Base-by-base conservation (phyloP, 2,329 filamentous ascomycete genomes). In the Cercospora canescens region DNA sequence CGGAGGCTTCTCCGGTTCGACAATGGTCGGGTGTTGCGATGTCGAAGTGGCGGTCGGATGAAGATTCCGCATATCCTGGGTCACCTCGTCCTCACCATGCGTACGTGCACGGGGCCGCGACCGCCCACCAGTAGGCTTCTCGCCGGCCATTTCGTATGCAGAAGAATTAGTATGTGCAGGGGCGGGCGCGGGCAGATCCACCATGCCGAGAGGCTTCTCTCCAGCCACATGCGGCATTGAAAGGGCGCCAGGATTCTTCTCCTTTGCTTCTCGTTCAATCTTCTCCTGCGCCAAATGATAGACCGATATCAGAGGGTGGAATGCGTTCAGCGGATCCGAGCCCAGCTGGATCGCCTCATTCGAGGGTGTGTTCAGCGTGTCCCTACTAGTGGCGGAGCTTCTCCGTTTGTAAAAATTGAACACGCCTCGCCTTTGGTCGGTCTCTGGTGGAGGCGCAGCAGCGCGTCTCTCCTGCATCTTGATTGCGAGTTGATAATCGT, bases 201-300 rank as follows among this genome's bases (percentile, higher is more conserved):
- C 90, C 69, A 95, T 82, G 70, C 86, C 84, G 59, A 89, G 78
- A 7, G 85, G 80, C 62, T 83, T 82, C 59, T 90, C 85, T 48
- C 84, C 83, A 26, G 88, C 81, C 50, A 83, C 80, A 39, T 84
- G 83, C 16, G 87, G 86, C 74, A 90, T 81, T 21, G 82, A 82
- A 30, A 86, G 75, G 63, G 86, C 85, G 24, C 88, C 86, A 57
- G 89, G 86, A 66, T 88, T 89, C 39, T 80, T 77, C 71, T 88
- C 86, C 26, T 81, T 76, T 54, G 82, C 80, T 74, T 98, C 94
- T 37, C 92, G 88, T 58, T 96, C 92, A 69, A 93, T 88, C 81
- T 98, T 98, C 81, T 99, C 95, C 71, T 88, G 90, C n/a, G 97
- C 95, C 3, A 99, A 86, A 74, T 96, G 96, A 79, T 99, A 99